phyloP scores from a whole-genome alignment of 805 yeast genomes.

The Myxozyma neglecta region DNA sequence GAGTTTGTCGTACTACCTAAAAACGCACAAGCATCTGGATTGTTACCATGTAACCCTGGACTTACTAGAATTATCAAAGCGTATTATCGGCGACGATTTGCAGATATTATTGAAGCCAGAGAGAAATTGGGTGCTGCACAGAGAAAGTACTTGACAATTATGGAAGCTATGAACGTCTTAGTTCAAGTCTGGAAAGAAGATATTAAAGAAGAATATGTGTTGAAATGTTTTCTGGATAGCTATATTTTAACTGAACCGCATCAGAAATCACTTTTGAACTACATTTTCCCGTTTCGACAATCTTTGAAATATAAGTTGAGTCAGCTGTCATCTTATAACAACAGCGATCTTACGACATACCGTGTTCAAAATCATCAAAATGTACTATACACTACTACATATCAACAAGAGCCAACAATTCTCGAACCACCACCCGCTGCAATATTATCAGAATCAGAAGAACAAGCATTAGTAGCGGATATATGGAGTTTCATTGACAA shows the following conservation, averaged over 20 bases:
- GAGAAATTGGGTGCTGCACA: constrained; percentile 2
- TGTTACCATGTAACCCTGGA: constrained; percentile 23
- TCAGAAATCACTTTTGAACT: not conserved
- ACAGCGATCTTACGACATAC: too few species aligned
- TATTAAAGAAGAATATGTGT: constrained; percentile 10
- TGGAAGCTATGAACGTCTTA: constrained; percentile 26
- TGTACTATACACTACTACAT: too few species aligned
- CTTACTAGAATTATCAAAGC: constrained; percentile 22
- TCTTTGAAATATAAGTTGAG: not conserved
- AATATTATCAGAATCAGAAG: not conserved
- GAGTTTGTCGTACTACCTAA: constrained; percentile 26
- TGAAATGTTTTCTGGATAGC: constrained; percentile 11
- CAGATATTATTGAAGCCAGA: constrained; percentile 22
- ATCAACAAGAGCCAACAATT: too few species aligned
- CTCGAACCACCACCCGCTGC: not conserved
- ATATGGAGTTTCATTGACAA: not conserved
- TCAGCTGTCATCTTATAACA: not conserved
- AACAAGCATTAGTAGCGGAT: not conserved
- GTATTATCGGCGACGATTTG: constrained; percentile 21
- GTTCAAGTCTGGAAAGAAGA: constrained; percentile 29
- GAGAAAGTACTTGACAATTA: constrained; percentile 4
- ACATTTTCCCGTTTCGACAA: not conserved
- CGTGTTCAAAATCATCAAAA: too few species aligned
- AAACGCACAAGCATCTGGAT: constrained; percentile 2
- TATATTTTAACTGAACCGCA: not conserved